A percentile compares a stretch with the other conserved stretches of the same genome.
These are phyloP conservation scores for Camellia granthamiana DNA, from an alignment of 148 eudicot genomes.

Conservation along the genomic window DNA sequence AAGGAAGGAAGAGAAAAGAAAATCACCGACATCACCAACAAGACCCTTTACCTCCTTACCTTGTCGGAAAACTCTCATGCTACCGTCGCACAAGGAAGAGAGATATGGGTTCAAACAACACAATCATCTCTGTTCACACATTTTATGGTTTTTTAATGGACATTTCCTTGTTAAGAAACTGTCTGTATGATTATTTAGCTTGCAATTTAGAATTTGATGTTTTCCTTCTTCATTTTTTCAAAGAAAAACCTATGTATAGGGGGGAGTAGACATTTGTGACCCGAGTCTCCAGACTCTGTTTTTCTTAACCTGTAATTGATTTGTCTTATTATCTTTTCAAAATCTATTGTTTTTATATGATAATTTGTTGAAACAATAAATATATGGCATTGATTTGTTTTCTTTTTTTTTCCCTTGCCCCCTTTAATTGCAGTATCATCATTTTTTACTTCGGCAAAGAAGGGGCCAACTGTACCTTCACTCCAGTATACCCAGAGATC, in stretches of 20 bases:
- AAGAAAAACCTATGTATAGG: no score
- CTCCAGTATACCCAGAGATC: slow-evolving; percentile 26
- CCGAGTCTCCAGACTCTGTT: no score
- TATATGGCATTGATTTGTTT: not conserved
- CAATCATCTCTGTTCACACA: no score
- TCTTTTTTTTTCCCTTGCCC: not conserved
- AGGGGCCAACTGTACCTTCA: slow-evolving; percentile 31
- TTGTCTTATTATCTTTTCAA: not conserved
- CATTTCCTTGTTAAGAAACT: not conserved
- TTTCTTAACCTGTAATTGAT: not conserved
- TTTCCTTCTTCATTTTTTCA: not conserved
- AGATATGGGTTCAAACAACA: no score
- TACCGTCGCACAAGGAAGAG: no score
- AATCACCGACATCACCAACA: no score
- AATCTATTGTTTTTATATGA: not conserved
- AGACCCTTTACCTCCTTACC: no score
- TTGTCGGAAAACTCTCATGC: no score
- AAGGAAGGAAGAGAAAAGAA: no score
- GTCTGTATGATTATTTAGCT: not conserved
- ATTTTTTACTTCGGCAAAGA: slow-evolving; percentile 51
- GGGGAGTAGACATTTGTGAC: no score
- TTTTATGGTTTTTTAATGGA: not conserved
- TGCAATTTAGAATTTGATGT: not conserved
- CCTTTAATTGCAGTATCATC: slow-evolving; percentile 36
- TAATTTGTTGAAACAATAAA: not conserved